Base-by-base conservation (phyloP, 169 alveolate species). In the Blepharisma undulans region DNA sequence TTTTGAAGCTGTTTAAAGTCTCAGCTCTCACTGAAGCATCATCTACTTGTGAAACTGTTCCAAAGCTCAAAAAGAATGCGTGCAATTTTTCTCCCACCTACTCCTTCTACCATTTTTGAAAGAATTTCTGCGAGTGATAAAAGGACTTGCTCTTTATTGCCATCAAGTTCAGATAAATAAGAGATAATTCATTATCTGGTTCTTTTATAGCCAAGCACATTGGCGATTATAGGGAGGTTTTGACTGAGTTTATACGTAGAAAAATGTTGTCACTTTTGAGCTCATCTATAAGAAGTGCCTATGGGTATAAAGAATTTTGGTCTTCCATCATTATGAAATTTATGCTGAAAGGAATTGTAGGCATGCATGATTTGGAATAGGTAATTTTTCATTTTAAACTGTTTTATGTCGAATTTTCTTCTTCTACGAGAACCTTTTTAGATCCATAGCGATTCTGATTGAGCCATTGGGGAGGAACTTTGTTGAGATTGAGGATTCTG, bases 171-270 rank as follows among this genome's bases (percentile, higher is more conserved):
- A n/a, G n/a, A n/a, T n/a, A n/a, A n/a, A n/a, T n/a, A n/a, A n/a
- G n/a, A n/a, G n/a, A n/a, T n/a, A 96, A 90, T 89, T 96, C 97
- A 72, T 84, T 90, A n/a, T 76, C 96, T 92, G 66, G 97, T 94
- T 80, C 98, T 93, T 34, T 95, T 97, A 6, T 91, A 94, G 12
- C 98, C 98, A 29, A 96, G 86, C 4, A 96, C 96, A n/a, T 74
- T 81, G 12, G 96, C 95, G 18, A 95, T 96, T 10, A 78, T 77
- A 59, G 78, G 87, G 18, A 96, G 81, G 59, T 91, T 86, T 72
- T 93, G 27, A 96, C 95, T 36, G 98, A 92, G 84, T 94, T 92
- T 60, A 93, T 88, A 82, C 97, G 93, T 71, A 92, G 93, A 84
- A 92, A 87, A 34, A 89, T 48, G 86, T n/a, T n/a, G 18, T 94